Conservation (phyloP, 176 grass and related monocot species). For the Musa itinerans region DNA sequence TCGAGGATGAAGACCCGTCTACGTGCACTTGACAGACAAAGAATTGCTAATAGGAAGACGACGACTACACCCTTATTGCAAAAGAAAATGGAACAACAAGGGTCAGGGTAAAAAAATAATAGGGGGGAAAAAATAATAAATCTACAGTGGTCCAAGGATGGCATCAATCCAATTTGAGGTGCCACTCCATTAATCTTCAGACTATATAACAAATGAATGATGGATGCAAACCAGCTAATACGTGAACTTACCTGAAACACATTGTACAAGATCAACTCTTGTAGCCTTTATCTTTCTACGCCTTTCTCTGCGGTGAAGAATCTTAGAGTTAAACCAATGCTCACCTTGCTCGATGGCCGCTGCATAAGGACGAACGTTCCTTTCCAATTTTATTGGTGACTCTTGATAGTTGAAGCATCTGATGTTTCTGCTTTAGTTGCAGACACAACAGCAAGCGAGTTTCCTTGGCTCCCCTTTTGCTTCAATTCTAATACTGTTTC, state of each 20-base stretch:
- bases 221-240: conserved; percentile 7
- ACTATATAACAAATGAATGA: conserved; percentile 19
- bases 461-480: neutral
- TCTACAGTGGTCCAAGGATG: conserved; percentile 7
- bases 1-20: neutral
- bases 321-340: neutral
- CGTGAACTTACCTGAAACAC: neutral
- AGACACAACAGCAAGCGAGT: neutral
- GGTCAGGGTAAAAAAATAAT: neutral
- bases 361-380: neutral
- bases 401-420: neutral
- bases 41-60: neutral
- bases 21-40: neutral
- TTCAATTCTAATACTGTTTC: neutral
- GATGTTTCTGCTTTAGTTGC: neutral
- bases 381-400: neutral
- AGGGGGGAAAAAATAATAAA: neutral
- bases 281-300: neutral
- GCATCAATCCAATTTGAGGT: neutral
- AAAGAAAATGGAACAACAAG: conserved; percentile 8
- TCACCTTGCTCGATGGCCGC: neutral
- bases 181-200: neutral
- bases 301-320: neutral
- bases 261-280: neutral
- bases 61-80: neutral